Evolutionary conservation across 73 alveolate genomes (phyloP), one percentile per base, ranked within the genome.

Genomic region (Urostyla sp.): DNA sequence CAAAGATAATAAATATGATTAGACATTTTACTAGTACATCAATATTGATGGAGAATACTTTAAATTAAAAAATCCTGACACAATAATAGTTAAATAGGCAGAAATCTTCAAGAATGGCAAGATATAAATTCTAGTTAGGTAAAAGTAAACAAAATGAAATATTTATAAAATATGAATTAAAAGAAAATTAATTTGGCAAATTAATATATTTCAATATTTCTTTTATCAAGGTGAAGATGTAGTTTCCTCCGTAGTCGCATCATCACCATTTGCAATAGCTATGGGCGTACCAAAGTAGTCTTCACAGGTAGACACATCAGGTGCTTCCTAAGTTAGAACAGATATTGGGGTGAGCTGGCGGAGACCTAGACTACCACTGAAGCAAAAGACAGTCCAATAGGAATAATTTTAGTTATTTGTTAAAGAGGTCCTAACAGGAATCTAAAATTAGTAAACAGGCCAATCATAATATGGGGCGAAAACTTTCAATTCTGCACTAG

Each of bases 361-460:
- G 6, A 69, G 54, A 3, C 83, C 83, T 28, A 46, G 72, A 24
- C 49, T 69, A 1, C 83, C 83, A 28, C 49, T 48, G 4, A 69
- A 24, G 34, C 83, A 69, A 26, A 69, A 48, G 26, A 48, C 83
- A 7, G 56, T 48, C 83, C 83, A 69, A 46, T 69, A 69, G 54
- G n/a, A n/a, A n/a, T n/a, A n/a, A n/a, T n/a, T n/a, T n/a, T 69
- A 46, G 35, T 38, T 26, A 8, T 37, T 28, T 18, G 83, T 35
- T 46, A 20, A 46, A 7, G 83, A 6, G 34, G 83, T 44, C 7
- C 37, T 34, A 46, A 69, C 67, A 27, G 83, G 83, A 1, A 69
- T 7, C 34, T 69, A 67, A 49, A 48, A 69, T 6, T 46, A 34
- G 31, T 6, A 69, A 10, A 49, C 83, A n/a, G 83, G 83, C 69